phyloP scores from a whole-genome alignment of 2,329 filamentous ascomycete genomes.

The Paracamarosporium sp. region DNA sequence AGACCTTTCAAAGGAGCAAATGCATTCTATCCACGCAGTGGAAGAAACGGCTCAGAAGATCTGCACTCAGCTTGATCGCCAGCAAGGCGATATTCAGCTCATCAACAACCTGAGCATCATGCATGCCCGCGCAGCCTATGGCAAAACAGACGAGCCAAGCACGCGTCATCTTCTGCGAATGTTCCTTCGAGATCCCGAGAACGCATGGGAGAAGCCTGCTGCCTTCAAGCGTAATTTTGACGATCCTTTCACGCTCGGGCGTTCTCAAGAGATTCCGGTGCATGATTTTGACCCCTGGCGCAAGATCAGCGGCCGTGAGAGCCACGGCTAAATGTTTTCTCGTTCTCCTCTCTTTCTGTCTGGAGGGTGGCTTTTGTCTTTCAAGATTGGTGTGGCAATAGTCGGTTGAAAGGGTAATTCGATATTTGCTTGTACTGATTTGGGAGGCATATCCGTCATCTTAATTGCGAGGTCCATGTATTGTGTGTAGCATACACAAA shows the following conservation, averaged over 20 bases:
- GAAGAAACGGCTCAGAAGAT: constrained; percentile 37
- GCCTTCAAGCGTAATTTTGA: constrained; percentile 37
- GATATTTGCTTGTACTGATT: neutral
- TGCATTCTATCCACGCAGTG: constrained; percentile 36
- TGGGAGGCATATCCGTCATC: constrained; percentile 2
- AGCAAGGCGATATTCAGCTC: constrained; percentile 45
- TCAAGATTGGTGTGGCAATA: constrained; percentile 5
- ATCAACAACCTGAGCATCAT: constrained; percentile 46
- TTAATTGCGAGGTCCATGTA: neutral
- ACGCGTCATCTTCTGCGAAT: constrained; percentile 45
- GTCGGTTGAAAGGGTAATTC: neutral
- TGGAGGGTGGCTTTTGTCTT: neutral
- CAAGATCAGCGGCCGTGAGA: constrained; percentile 46
- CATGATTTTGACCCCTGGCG: constrained; percentile 45
- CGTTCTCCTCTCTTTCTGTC: neutral
- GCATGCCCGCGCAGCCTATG: constrained; percentile 45
- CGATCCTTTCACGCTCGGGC: constrained; percentile 37
- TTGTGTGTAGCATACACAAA: constrained; percentile 7
- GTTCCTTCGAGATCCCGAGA: constrained; percentile 44
- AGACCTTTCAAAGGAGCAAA: constrained; percentile 32
- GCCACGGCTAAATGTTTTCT: constrained; percentile 36
- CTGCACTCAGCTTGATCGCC: constrained; percentile 39
- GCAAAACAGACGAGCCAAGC: constrained; percentile 29
- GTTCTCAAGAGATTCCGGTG: constrained; percentile 41
- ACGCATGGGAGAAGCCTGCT: constrained; percentile 42